Conservation (phyloP, 495 filamentous ascomycete species). For the Trichoderma gamsii region DNA sequence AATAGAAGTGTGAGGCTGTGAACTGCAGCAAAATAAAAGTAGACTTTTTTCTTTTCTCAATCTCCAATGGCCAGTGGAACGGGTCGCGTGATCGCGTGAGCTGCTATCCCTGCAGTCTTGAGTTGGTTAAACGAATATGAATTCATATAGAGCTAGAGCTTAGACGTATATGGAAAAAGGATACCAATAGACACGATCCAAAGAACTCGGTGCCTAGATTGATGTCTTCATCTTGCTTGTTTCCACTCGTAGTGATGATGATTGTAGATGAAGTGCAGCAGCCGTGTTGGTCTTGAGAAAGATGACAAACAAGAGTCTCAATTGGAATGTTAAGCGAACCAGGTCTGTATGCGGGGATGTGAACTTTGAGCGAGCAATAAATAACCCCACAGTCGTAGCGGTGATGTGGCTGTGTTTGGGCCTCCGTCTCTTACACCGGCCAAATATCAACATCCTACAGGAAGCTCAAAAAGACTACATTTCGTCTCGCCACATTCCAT, state of each 20-base stretch:
- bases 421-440: too few species aligned
- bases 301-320: not conserved
- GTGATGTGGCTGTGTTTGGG: too few species aligned
- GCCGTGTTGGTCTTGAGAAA: too few species aligned
- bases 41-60: not conserved
- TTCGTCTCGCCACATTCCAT: too few species aligned
- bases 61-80: not conserved
- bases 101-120: not conserved
- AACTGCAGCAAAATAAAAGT: not conserved
- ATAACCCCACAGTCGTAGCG: too few species aligned
- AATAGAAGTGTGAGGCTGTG: not conserved
- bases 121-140: not conserved
- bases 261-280: not conserved
- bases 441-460: too few species aligned
- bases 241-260: not conserved
- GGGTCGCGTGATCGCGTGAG: not conserved
- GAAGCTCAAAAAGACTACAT: too few species aligned
- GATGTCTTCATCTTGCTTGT: not conserved
- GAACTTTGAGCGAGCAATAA: too few species aligned
- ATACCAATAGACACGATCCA: slow-evolving; percentile 5
- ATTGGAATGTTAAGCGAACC: too few species aligned
- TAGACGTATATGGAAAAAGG: not conserved
- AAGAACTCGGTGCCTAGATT: not conserved
- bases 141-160: slow-evolving; percentile 1
- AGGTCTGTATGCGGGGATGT: too few species aligned